Evolutionary conservation across 805 yeast genomes (phyloP).

Genomic region (Wickerhamomyces silvicola): DNA sequence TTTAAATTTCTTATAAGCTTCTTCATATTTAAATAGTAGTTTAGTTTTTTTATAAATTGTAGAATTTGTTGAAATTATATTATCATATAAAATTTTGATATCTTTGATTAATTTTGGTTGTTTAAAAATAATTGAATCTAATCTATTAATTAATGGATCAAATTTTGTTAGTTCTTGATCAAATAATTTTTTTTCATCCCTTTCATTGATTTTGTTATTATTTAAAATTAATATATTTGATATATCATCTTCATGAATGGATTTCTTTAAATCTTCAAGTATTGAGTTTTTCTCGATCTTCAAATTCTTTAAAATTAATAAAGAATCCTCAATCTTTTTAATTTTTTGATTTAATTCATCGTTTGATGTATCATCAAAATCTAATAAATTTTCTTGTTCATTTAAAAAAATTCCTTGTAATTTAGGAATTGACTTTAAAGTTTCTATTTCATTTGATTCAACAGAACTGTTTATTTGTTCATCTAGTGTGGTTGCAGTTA

Average conservation of each 20-base stretch:
- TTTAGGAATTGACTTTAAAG: constrained; percentile 39
- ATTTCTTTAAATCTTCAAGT: constrained; percentile 57
- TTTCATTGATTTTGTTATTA: constrained; percentile 42
- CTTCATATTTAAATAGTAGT: constrained; percentile 35
- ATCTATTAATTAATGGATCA: constrained; percentile 55
- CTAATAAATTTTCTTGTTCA: constrained; percentile 45
- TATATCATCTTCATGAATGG: constrained; percentile 78
- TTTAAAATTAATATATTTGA: constrained; percentile 67
- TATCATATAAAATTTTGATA: constrained; percentile 40
- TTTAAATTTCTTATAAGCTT: constrained; percentile 53
- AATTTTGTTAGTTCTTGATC: constrained; percentile 73
- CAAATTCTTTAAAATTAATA: constrained; percentile 55
- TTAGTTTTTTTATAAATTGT: constrained; percentile 35
- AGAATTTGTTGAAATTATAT: constrained; percentile 35
- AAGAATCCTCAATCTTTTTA: constrained; percentile 44
- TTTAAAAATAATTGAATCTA: constrained; percentile 60
- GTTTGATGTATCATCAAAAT: constrained; percentile 50
- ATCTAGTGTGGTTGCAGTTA: constrained; percentile 59
- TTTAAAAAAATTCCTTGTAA: constrained; percentile 16
- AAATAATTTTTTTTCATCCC: constrained; percentile 56
- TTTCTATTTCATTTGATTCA: constrained; percentile 34
- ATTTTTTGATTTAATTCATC: constrained; percentile 32
- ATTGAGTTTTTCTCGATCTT: constrained; percentile 58
- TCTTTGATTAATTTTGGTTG: constrained; percentile 50
- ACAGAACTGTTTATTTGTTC: constrained; percentile 43